A percentile compares a stretch with the other conserved stretches of the same genome.
Evolutionary conservation across 441 rosid species (phyloP).

Genomic region (Corymbia citriodora): DNA sequence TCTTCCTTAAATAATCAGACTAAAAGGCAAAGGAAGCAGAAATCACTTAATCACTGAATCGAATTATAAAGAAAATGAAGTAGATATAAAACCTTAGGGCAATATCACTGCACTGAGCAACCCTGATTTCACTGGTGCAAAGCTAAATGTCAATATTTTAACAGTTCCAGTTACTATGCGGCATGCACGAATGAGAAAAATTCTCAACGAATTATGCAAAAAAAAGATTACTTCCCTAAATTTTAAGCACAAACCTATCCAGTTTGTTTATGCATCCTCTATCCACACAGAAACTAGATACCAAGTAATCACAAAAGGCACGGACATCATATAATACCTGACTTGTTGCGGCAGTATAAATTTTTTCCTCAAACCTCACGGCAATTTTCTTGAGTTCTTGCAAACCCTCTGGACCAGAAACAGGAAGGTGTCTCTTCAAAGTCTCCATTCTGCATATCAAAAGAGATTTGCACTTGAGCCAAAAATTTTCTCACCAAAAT

Average conservation of each 20-base stretch:
- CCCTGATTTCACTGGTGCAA: not conserved
- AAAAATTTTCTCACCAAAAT: not conserved
- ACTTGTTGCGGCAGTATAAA: not conserved
- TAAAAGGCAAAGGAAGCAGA: not conserved
- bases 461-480: not conserved
- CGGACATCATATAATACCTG: slow-evolving; percentile 2
- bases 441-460: slow-evolving; percentile 11
- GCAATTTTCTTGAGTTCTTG: slow-evolving; percentile 15
- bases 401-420: slow-evolving; percentile 13
- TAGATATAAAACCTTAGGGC: not conserved
- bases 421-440: slow-evolving; percentile 10
- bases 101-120: not conserved
- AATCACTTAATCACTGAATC: not conserved
- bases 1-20: slow-evolving; percentile 12
- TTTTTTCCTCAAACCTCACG: slow-evolving; percentile 14
- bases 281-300: not conserved
- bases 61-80: not conserved
- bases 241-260: not conserved
- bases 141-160: not conserved
- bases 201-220: not conserved
- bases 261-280: not conserved
- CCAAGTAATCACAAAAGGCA: not conserved
- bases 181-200: not conserved
- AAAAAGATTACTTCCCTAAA: not conserved
- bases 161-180: not conserved